These are phyloP conservation scores for Monilinia fructicola DNA, from an alignment of 2,329 filamentous ascomycete genomes.

Conservation along the genomic window DNA sequence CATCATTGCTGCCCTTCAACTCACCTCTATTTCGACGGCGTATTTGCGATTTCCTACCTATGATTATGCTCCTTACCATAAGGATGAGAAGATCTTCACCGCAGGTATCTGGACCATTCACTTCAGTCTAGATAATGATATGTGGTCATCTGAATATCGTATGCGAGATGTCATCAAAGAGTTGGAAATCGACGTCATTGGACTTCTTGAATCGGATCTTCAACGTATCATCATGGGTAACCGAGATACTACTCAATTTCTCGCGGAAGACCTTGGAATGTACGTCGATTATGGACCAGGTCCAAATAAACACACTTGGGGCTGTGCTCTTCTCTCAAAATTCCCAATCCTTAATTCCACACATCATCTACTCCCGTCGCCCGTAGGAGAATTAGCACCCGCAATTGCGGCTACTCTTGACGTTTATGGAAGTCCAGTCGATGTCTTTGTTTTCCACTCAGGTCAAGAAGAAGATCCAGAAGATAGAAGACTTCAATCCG, in stretches of 20 bases:
- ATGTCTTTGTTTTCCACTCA: conserved; percentile 98
- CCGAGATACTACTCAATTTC: conserved; percentile 89
- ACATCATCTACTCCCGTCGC: conserved; percentile 89
- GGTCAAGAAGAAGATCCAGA: conserved; percentile 96
- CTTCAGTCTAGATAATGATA: conserved; percentile 96
- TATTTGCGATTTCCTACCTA: conserved; percentile 92
- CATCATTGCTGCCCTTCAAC: conserved; percentile 71
- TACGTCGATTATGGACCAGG: conserved; percentile 97
- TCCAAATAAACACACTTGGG: conserved; percentile 99
- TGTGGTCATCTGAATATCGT: conserved; percentile 95
- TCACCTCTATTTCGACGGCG: conserved; percentile 75
- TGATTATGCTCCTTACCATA: conserved; percentile 87
- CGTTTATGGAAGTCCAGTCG: conserved; percentile 83
- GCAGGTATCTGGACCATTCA: conserved; percentile 99
- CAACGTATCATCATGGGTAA: conserved; percentile 99
- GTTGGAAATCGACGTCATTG: conserved; percentile 94
- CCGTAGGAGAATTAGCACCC: conserved; percentile 90
- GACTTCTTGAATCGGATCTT: conserved; percentile 87
- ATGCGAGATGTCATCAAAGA: conserved; percentile 91
- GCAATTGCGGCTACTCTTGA: conserved; percentile 96
- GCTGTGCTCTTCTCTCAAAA: conserved; percentile 86
- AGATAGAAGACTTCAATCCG: conserved; percentile 80
- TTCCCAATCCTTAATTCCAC: conserved; percentile 98
- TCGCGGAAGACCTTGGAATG: conserved; percentile 97
- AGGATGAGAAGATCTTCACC: conserved; percentile 81